Base-by-base conservation (phyloP, 2,329 filamentous ascomycete species). In the Colletotrichum shisoi region DNA sequence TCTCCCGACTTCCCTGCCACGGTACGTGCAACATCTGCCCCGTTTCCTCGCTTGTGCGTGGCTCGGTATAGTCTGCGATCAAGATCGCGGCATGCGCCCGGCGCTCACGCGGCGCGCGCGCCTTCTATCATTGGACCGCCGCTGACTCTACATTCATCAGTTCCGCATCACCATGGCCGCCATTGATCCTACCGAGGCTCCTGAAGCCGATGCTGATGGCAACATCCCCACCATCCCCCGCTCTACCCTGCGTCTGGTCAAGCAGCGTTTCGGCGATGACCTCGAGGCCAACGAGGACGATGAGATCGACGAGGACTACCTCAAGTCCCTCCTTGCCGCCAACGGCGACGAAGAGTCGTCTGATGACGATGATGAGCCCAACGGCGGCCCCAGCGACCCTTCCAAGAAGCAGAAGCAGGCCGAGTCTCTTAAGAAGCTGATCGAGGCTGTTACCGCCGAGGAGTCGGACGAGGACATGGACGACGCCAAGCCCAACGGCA, bases 131-230 rank as follows among this genome's bases (percentile, higher is more conserved):
- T 37, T 49, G 34, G 48, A 21, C 72, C 71, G 60, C 68, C 39
- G 69, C 77, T 79, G 70, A 81, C 70, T 71, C n/a, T 53, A 58
- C 56, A 56, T 40, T 34, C 61, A 46, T 34, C 75, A 97, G 94
- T 96, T 97, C 83, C 93, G 93, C 78, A 93, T 99, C 76, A 98
- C 94, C 75, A 99, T 99, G 95, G 95, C 96, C 75, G 95, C 95
- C 71, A 90, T 99, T 78, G 94, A 99, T 78, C 95, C 95, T 66
- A 93, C 88, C 75, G 91, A 91, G 74, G 84, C 88, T 73, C 85
- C 89, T 42, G 86, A 92, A 78, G 84, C 84, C 67, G 88, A 89
- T 72, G 84, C 84, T 65, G 85, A 86, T 59, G 85, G 84, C 73
- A 87, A 89, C 74, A 79, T 86, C 68, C 86, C 86, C 73, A 79